Evolutionary conservation across 257 asterid species (phyloP), one percentile per base, ranked within the genome.

Genomic region (Solanum virginianum): DNA sequence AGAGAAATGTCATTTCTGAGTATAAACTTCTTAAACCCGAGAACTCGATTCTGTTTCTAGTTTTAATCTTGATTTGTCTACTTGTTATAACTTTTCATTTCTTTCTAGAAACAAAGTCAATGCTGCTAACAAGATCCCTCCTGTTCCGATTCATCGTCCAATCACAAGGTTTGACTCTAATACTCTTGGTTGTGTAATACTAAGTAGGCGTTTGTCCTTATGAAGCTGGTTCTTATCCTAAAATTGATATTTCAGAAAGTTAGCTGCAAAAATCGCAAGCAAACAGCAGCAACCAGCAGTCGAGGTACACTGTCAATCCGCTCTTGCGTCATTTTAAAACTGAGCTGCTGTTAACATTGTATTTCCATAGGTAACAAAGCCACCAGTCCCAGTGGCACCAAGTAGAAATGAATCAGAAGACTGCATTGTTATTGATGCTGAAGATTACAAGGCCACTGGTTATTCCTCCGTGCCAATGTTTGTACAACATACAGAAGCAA

Each of bases 401-500:
- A 87, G 41, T 74, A 84, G 88, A 68, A 68, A 80, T 85, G 89
- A 69, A 68, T 10, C 84, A 14, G 87, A 83, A 45, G 95, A 91
- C 66, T 85, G 92, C 79, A 71, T 88, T 74, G 84, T 91, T 63
- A 66, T 84, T 4, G 93, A 91, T 81, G 91, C 89, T 39, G 94
- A 89, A 10, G 94, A 91, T 8, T 59, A 84, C 80, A 80, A 86
- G 85, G 17, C 85, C 62, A 45, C 13, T 53, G 84, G 82, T 83
- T 90, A 86, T 56, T 82, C 88, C 5, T 91, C 91, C 26, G 94
- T 93, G 81, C 95, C 98, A 2, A 92, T 90, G 93, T 92, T 83
- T 84, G 93, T 94, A 83, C 97, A 90, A 41, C 96, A 94, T 85
- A 93, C 97, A 10, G 94, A 93, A 89, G 95, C 96, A 68, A 91